These are phyloP conservation scores for Nothophytophthora sp. DNA, from an alignment of 352 stramenopile species.

Conservation along the genomic window DNA sequence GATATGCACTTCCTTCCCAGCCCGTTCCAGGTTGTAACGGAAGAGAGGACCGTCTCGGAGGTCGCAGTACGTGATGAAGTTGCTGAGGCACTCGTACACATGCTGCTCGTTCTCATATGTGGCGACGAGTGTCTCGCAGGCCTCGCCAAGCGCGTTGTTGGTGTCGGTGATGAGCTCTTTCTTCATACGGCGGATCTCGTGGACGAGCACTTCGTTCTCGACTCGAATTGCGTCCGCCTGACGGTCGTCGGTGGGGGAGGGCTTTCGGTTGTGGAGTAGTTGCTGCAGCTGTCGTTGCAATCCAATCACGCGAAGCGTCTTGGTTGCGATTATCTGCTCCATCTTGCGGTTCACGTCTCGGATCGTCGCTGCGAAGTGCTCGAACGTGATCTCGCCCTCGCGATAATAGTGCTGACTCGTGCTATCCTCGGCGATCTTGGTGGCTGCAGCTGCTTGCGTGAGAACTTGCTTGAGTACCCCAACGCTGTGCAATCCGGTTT, in stretches of 20 bases:
- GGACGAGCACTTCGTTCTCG: constrained; percentile 58
- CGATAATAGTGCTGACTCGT: constrained; percentile 19
- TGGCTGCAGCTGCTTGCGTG: constrained; percentile 43
- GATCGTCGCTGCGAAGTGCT: constrained; percentile 59
- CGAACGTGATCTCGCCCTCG: constrained; percentile 69
- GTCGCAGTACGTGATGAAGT: constrained; percentile 56
- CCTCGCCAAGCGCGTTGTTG: constrained; percentile 40
- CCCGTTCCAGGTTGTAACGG: constrained; percentile 55
- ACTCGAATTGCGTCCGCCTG: constrained; percentile 31
- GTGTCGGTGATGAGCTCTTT: constrained; percentile 57
- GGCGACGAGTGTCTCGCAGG: constrained; percentile 64
- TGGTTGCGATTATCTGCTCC: constrained; percentile 61
- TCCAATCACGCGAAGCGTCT: constrained; percentile 48
- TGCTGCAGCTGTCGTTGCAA: constrained; percentile 43
- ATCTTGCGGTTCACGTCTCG: constrained; percentile 63
- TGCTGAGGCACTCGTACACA: constrained; percentile 68
- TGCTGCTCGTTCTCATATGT: constrained; percentile 74
- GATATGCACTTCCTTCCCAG: constrained; percentile 60
- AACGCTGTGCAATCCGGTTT: constrained; percentile 43
- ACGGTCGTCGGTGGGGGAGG: constrained; percentile 13
- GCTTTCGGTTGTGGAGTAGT: constrained; percentile 2
- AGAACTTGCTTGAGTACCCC: constrained; percentile 53
- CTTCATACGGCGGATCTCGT: constrained; percentile 49
- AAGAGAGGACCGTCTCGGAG: constrained; percentile 44
- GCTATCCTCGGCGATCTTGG: constrained; percentile 22